phyloP scores from a whole-genome alignment of 331 rosid species.

The Stylosanthes scabra region DNA sequence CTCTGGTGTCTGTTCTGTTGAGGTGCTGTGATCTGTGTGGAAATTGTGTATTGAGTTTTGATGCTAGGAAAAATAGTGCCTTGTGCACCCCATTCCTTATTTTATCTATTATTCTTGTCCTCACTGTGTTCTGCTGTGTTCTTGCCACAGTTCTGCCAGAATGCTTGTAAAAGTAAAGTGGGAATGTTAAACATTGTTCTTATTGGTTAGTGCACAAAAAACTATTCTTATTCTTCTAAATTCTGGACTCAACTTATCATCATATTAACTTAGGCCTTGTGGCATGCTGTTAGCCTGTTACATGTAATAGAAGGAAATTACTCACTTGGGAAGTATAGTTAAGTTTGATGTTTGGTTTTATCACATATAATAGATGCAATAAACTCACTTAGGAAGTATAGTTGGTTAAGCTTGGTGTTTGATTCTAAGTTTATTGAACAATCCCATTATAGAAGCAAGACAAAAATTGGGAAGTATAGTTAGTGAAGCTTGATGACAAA shows the following conservation, averaged over 20 bases:
- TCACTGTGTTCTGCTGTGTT: slow-evolving; percentile 13
- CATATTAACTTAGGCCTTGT: slow-evolving; percentile 21
- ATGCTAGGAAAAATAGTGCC: slow-evolving; percentile 38
- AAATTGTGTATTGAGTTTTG: slow-evolving; percentile 28
- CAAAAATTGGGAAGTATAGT: not conserved
- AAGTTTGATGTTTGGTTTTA: not conserved
- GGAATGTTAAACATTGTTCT: slow-evolving; percentile 9
- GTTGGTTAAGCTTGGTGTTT: slow-evolving; percentile 1
- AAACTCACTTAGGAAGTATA: not conserved
- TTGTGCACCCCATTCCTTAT: not conserved
- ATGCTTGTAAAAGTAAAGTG: slow-evolving; percentile 11
- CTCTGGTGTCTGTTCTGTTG: not conserved
- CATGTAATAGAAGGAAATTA: not conserved
- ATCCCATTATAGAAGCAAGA: not conserved
- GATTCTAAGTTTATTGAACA: not conserved
- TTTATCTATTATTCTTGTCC: not conserved
- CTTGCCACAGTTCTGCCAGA: slow-evolving; percentile 15
- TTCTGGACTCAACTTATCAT: slow-evolving; percentile 9
- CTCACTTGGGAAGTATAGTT: not conserved
- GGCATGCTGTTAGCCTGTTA: slow-evolving; percentile 19
- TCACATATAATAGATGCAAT: no score
- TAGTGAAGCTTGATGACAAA: slow-evolving; percentile 11
- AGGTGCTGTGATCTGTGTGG: slow-evolving; percentile 1
- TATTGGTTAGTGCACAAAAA: slow-evolving; percentile 12
- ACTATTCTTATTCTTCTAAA: not conserved